Evolutionary conservation across 176 grass and related monocot genomes (phyloP), one percentile per base, ranked within the genome.

Genomic region (Oryza meyeriana): DNA sequence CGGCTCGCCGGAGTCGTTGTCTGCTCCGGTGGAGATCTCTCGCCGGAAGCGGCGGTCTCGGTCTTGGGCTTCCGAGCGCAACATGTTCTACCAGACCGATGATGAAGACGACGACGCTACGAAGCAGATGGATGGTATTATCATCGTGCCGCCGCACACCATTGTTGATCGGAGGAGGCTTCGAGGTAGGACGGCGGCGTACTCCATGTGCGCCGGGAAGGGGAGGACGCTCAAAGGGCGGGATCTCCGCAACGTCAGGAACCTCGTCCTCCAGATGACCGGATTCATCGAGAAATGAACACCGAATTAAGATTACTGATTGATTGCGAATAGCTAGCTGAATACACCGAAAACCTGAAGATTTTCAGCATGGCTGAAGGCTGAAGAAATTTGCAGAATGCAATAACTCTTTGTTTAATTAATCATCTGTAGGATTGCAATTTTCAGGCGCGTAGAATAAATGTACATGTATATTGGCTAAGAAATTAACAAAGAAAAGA

Each of bases 171-270:
- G 78, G 32, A 77, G 79, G 29, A 76, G 85, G 79, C 45, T 69
- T 5, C 41, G 17, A 0, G 81, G 72, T 0, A 81, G 75, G 66
- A 81, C 79, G 81, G 86, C 79, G 3, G 86, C 84, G 4, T 91
- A 72, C 81, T 94, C 92, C 74, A 89, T 98, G 79, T 91, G 86
- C 68, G 36, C 82, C 32, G 95, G 95, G 8, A 89, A 88, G 27
- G 93, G 95, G 14, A 82, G 95, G 78, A 98, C 92, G 77, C 92
- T 91, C 68, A 98, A 98, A 87, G 95, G 95, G 3, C 41, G 88
- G 8, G 90, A 98, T 80, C 92, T 98, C 32, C 63, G 71, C 3
- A 70, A 85, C 22, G 78, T 87, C 47, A 81, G 92, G 69, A 92
- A 92, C 79, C 69, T 74, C 66, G 84, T 91, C 9, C 95, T 94